phyloP scores from a whole-genome alignment of 495 filamentous ascomycete genomes.

The Aspergillus bertholletiae region DNA sequence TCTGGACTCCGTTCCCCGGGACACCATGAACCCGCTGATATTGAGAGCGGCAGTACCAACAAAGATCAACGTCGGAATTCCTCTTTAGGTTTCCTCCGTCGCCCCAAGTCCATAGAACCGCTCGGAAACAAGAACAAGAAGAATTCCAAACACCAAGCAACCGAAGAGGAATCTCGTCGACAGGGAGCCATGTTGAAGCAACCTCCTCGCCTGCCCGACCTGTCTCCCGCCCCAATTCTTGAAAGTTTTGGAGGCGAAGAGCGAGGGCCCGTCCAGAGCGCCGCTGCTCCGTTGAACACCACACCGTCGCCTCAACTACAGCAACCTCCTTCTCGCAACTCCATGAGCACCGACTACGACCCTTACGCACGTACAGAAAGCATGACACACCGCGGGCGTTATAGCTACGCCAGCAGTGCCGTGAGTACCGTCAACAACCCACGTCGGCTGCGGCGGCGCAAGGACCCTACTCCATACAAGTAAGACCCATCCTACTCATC shows the following conservation, averaged over 20 bases:
- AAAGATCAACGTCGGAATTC: conserved; percentile 37
- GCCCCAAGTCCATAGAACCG: conserved; percentile 73
- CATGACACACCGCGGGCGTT: conserved; percentile 95
- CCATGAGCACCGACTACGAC: conserved; percentile 50
- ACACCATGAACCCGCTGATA: conserved; percentile 15
- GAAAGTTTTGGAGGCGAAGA: conserved; percentile 71
- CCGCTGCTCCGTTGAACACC: conserved; percentile 56
- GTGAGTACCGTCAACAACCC: conserved; percentile 93
- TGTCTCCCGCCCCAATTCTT: conserved; percentile 61
- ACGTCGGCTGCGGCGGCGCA: conserved; percentile 84
- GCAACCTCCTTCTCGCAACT: conserved; percentile 10
- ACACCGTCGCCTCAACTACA: conserved; percentile 15
- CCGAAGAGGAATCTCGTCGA: conserved; percentile 65
- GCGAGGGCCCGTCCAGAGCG: conserved; percentile 53
- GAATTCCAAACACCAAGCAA: conserved; percentile 50
- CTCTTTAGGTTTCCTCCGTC: conserved; percentile 66
- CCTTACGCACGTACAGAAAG: conserved; percentile 82
- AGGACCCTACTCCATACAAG: conserved; percentile 98
- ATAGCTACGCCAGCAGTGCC: conserved; percentile 93
- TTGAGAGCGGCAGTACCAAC: conserved; percentile 26
- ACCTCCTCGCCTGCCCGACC: conserved; percentile 77
- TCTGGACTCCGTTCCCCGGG: conserved; percentile 22
- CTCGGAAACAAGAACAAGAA: conserved; percentile 64
- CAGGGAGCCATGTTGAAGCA: conserved; percentile 64
- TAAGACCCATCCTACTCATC: conserved; percentile 44